phyloP scores from a whole-genome alignment of 371 early-diverging fungal species.

The Mucor ambiguus region DNA sequence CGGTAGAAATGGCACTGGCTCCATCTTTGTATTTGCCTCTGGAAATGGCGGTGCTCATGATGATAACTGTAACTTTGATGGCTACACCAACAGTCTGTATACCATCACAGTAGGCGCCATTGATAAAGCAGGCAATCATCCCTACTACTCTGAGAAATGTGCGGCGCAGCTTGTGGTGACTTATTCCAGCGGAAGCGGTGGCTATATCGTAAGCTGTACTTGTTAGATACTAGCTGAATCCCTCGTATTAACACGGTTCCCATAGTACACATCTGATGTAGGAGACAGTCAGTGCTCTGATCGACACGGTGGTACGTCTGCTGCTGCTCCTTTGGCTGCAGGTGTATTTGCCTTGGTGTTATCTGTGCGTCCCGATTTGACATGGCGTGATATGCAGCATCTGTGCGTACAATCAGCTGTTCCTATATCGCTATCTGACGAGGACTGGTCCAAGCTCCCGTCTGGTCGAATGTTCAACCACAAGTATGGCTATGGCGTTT shows the following conservation, averaged over 20 bases:
- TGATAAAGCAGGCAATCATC: constrained; percentile 74
- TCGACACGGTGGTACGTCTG: constrained; percentile 86
- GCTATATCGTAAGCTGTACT: constrained; percentile 55
- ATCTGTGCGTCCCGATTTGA: constrained; percentile 74
- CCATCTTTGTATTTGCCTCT: constrained; percentile 92
- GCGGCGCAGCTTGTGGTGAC: constrained; percentile 86
- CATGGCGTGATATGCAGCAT: constrained; percentile 91
- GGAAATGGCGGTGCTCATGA: constrained; percentile 86
- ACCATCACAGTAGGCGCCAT: constrained; percentile 93
- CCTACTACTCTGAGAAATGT: constrained; percentile 87
- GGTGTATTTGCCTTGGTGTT: constrained; percentile 81
- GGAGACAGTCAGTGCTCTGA: constrained; percentile 63
- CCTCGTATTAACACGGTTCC: background rate
- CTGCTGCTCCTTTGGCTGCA: constrained; percentile 87
- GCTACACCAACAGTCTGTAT: constrained; percentile 94
- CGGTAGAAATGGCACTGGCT: constrained; percentile 85
- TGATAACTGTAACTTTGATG: constrained; percentile 97
- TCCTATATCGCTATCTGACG: constrained; percentile 65
- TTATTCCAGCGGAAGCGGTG: constrained; percentile 75
- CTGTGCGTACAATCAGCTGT: constrained; percentile 79
- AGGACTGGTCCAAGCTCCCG: constrained; percentile 65
- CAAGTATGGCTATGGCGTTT: constrained; percentile 89
- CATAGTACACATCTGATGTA: constrained; percentile 70
- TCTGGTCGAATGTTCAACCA: constrained; percentile 81
- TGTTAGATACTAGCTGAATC: background rate